Evolutionary conservation across 2,329 filamentous ascomycete genomes (phyloP), one percentile per base, ranked within the genome.

Genomic region (Thelonectria rubi): DNA sequence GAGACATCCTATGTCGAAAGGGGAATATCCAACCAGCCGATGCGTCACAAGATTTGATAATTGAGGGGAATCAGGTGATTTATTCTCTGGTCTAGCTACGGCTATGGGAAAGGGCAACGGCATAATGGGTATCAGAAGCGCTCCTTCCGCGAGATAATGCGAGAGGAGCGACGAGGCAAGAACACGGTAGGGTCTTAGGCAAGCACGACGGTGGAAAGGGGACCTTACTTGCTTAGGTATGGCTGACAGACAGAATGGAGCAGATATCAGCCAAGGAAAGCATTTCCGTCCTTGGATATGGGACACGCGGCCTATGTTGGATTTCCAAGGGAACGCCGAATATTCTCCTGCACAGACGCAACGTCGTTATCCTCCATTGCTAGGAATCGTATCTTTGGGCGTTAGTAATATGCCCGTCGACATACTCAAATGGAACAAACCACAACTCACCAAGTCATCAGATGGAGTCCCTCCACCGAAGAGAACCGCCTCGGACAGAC

Each of bases 401-500:
- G 40, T 72, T 55, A 75, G 67, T 42, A 59, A 15, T 5, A 11
- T 15, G 11, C 10, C 24, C 30, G 24, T 7, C 14, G 12, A n/a
- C n/a, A 45, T 18, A 4, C 2, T 37, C 34, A 3, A 17, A n/a
- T 10, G 2, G 20, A 9, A 17, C 15, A 15, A 24, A 43, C 11
- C 10, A 18, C 14, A 17, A 78, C 86, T 78, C 81, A 94, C 91
- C 77, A 92, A 82, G 67, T 97, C 92, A 74, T 93, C 91, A 10
- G 85, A 77, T 15, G 78, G 79, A 45, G 83, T 82, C 5, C 81
- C 79, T 49, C 83, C 84, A 6, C 93, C 92, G 78, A 89, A 98
- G 21, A 98, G 78, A 5, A 92, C 88, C 2, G 88, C 81, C 68
- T 98, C 94, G 1, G 92, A 91, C 51, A 93, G 79, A 72, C 93